Conservation (phyloP, 495 filamentous ascomycete species). For the Aspergillus sclerotiicarbonarius region DNA sequence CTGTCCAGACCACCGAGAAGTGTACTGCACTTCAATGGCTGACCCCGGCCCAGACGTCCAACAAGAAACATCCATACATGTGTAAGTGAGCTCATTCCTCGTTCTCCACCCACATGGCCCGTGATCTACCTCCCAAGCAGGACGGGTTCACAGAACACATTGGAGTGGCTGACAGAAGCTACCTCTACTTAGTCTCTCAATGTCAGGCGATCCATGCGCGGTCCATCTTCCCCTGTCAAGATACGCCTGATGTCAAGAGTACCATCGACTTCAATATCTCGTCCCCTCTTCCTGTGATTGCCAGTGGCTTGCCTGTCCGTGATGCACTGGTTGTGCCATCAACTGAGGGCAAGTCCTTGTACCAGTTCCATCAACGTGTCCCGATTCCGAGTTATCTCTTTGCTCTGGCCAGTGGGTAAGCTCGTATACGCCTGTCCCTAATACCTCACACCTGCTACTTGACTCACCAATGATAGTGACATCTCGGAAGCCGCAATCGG, state of each 20-base stretch:
- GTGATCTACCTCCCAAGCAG: too few species aligned
- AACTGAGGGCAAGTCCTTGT: conserved; percentile 50
- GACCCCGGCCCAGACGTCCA: conserved; percentile 83
- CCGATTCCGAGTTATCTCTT: conserved; percentile 95
- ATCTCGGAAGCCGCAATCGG: conserved; percentile 81
- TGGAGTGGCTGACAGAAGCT: background rate
- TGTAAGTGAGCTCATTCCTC: conserved; percentile 46
- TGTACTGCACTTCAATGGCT: conserved; percentile 95
- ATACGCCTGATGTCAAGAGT: conserved; percentile 92
- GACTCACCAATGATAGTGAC: conserved; percentile 47
- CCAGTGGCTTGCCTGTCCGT: conserved; percentile 74
- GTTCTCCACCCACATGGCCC: too few species aligned
- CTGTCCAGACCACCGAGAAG: conserved; percentile 69
- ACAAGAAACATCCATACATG: conserved; percentile 93
- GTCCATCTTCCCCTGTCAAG: conserved; percentile 93
- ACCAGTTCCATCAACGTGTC: conserved; percentile 82
- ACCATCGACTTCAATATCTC: conserved; percentile 85
- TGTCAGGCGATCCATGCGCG: conserved; percentile 94
- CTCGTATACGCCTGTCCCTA: background rate
- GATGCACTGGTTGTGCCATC: conserved; percentile 38
- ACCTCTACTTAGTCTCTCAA: conserved; percentile 65
- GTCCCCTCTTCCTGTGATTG: conserved; percentile 82
- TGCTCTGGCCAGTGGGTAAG: conserved; percentile 77
- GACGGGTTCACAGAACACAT: too few species aligned
- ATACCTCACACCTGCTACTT: background rate